phyloP scores from a whole-genome alignment of 2,329 filamentous ascomycete genomes.

The Orbilia blumenaviensis region DNA sequence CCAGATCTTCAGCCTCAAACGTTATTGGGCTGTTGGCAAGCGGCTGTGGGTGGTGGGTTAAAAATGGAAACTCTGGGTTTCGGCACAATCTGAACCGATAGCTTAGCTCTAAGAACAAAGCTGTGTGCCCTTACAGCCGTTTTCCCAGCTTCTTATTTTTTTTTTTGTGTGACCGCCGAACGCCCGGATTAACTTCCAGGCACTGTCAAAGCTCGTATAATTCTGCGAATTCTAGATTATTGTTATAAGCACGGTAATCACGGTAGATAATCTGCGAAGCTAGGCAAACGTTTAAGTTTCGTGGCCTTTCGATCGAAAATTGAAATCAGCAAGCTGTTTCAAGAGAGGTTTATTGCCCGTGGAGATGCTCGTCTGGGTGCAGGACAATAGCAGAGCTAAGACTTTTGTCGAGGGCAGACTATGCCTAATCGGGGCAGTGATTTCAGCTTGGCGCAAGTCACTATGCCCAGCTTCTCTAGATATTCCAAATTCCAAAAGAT shows the following conservation, averaged over 20 bases:
- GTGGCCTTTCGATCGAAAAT: background rate
- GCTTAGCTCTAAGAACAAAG: background rate
- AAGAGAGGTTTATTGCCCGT: background rate
- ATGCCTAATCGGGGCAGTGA: conserved; percentile 32
- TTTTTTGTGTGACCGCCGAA: background rate
- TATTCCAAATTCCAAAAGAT: conserved; percentile 53
- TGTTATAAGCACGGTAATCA: conserved; percentile 25
- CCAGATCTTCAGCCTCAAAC: conserved; percentile 48
- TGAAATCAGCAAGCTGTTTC: conserved; percentile 9
- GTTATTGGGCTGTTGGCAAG: conserved; percentile 29
- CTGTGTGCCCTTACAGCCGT: conserved; percentile 19
- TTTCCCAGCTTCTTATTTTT: no score
- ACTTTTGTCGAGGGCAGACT: background rate
- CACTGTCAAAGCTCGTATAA: background rate
- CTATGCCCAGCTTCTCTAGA: conserved; percentile 1
- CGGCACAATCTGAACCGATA: conserved; percentile 26
- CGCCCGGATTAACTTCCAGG: conserved; percentile 14
- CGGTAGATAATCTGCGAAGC: conserved; percentile 32
- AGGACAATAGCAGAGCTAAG: conserved; percentile 2
- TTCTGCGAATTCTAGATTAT: conserved; percentile 5
- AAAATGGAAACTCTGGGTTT: conserved; percentile 46
- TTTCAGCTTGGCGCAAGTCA: conserved; percentile 52
- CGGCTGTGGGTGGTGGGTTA: conserved; percentile 16
- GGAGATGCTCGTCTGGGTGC: background rate
- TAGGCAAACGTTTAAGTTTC: conserved; percentile 19